phyloP scores from a whole-genome alignment of 2,329 filamentous ascomycete species.

The Sordariomycetes sp. region DNA sequence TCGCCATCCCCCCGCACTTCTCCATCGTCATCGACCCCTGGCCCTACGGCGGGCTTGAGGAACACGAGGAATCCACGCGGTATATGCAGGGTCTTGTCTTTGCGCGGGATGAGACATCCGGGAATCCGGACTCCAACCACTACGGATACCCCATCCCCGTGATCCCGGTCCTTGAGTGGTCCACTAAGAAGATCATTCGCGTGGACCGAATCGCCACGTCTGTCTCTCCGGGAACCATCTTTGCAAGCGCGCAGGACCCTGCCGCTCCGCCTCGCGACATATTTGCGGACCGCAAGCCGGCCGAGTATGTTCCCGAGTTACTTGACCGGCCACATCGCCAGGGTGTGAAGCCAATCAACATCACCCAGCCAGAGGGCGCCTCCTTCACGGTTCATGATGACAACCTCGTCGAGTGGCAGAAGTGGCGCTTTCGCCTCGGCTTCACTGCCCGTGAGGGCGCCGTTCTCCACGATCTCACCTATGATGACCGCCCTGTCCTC shows the following conservation, averaged over 20 bases:
- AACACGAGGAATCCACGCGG: conserved; percentile 26
- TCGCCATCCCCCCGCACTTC: conserved; percentile 30
- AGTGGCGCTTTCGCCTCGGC: conserved; percentile 58
- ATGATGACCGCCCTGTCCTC: conserved; percentile 53
- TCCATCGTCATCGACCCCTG: conserved; percentile 41
- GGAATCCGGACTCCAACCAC: conserved; percentile 47
- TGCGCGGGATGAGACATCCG: conserved; percentile 27
- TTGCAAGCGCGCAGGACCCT: not conserved
- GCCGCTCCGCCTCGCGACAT: conserved; percentile 25
- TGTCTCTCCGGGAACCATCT: conserved; percentile 26
- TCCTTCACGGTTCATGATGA: conserved; percentile 48
- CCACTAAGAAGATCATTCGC: conserved; percentile 41
- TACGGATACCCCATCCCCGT: conserved; percentile 52
- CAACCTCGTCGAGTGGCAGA: conserved; percentile 47
- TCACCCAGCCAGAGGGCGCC: conserved; percentile 59
- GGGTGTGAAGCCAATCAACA: conserved; percentile 58
- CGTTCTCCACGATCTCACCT: conserved; percentile 59
- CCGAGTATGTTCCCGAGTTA: conserved; percentile 40
- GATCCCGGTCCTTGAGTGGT: conserved; percentile 47
- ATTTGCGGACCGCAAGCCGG: conserved; percentile 27
- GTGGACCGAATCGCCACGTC: conserved; percentile 45
- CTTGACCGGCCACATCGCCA: conserved; percentile 32
- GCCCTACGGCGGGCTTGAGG: conserved; percentile 49
- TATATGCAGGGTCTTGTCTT: conserved; percentile 41
- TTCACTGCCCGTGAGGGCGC: conserved; percentile 63